Conservation (phyloP, 345 rosid species). For the Litchi chinensis region DNA sequence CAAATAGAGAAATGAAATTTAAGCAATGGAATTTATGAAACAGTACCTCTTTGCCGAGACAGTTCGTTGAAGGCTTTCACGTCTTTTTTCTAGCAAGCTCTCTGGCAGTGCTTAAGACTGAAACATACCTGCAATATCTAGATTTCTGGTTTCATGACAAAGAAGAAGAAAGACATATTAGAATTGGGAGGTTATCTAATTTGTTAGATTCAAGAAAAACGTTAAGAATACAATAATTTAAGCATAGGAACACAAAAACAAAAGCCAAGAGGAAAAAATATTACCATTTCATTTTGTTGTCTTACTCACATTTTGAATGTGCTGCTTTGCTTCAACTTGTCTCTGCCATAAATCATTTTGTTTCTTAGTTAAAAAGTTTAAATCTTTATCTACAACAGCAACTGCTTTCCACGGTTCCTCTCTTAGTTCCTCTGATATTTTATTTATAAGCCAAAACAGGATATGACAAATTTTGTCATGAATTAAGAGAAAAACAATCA, state of each 20-base stretch:
- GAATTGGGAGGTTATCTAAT: too few species aligned
- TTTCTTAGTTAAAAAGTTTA: neutral
- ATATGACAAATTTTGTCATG: neutral
- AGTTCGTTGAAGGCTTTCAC: neutral
- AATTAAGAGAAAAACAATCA: neutral
- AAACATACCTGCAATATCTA: neutral
- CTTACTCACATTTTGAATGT: slow-evolving; percentile 7
- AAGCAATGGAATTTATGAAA: neutral
- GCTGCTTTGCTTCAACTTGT: neutral
- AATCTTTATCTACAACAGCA: neutral
- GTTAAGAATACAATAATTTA: neutral
- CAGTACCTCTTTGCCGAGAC: neutral
- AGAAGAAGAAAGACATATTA: too few species aligned
- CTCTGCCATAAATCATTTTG: neutral
- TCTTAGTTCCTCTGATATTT: neutral
- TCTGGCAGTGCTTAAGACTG: neutral
- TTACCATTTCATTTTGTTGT: neutral
- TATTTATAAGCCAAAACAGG: neutral
- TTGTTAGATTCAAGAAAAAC: neutral
- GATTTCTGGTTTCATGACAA: neutral
- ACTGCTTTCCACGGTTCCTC: neutral
- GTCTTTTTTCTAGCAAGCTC: neutral
- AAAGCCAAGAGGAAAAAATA: neutral
- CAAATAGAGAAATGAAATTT: too few species aligned
- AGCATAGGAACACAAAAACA: too few species aligned